Evolutionary conservation across 2,329 filamentous ascomycete species (phyloP).

Genomic region (Cordyceps cateniannulata): DNA sequence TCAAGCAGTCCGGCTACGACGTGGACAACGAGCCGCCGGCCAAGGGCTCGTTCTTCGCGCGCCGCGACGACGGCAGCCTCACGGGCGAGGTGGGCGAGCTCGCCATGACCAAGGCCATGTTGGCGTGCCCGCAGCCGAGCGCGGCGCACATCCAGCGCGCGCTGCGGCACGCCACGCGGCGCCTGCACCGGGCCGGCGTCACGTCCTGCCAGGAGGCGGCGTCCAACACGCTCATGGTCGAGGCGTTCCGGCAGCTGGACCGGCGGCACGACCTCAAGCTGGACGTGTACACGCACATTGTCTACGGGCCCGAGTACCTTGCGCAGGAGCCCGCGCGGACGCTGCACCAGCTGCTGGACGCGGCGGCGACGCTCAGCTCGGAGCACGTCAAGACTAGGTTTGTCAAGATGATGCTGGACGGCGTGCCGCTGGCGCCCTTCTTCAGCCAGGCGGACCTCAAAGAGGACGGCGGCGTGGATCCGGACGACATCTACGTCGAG

Average conservation of each 20-base stretch:
- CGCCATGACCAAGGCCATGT: not conserved
- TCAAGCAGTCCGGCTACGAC: not conserved
- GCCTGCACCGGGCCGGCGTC: not conserved
- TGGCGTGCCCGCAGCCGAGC: not conserved
- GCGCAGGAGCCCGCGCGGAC: not conserved
- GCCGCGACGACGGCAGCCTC: not conserved
- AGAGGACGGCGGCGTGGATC: not conserved
- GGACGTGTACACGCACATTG: not conserved
- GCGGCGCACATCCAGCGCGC: not conserved
- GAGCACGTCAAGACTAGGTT: not conserved
- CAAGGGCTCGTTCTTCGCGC: not conserved
- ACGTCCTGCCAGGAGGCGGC: not conserved
- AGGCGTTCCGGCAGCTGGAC: not conserved
- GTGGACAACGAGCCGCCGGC: not conserved
- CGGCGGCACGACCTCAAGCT: not conserved
- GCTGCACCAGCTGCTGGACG: not conserved
- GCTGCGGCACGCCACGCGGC: not conserved
- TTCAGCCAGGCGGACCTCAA: not conserved
- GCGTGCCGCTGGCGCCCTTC: not conserved
- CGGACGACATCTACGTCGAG: not conserved
- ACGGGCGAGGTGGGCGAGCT: not conserved
- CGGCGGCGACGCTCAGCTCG: not conserved
- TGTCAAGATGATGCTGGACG: not conserved
- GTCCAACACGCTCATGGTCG: not conserved
- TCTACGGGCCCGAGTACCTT: not conserved